Base-by-base conservation (phyloP, 1,284 basidiomycete genomes). In the Trametes polyzona region DNA sequence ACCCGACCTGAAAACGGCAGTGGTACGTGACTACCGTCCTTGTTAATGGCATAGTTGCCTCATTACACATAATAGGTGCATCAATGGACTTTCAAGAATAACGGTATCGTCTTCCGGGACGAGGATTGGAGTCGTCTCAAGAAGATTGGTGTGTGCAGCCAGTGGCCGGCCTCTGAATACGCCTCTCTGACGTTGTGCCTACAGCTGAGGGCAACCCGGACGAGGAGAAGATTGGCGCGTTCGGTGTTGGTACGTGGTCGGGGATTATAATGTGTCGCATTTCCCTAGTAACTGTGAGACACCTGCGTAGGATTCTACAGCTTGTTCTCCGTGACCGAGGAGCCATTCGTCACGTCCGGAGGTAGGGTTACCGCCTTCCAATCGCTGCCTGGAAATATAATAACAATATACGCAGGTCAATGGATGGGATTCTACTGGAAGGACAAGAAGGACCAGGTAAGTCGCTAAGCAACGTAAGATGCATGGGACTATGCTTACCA, bases 341-440 rank as follows among this genome's bases (percentile, higher is more conserved):
- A 94, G 63, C 96, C 96, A 0, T 92, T 96, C 67, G 96, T 98
- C 9, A 90, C 87, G 10, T 95, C 92, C 16, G 95, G 93, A 69
- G 83, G 88, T 87, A 69, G 46, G 69, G 51, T 14, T n/a, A n/a
- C n/a, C n/a, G n/a, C n/a, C n/a, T n/a, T n/a, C n/a, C n/a, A n/a
- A n/a, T n/a, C n/a, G n/a, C n/a, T n/a, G n/a, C n/a, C n/a, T n/a
- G n/a, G n/a, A n/a, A n/a, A n/a, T n/a, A n/a, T n/a, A n/a, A n/a
- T n/a, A n/a, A n/a, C n/a, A n/a, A n/a, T n/a, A n/a, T n/a, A n/a
- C n/a, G n/a, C 51, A 90, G 87, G 83, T 48, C 84, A 93, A 69
- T 95, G 92, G 87, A 97, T 97, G 95, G 92, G 91, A 2, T 98
- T 99, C 72, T 93, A 97, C 71, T 99, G 95, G 95, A 96, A 95